phyloP scores from a whole-genome alignment of 805 yeast species.

The Saccharomycopsis synnaedendra region DNA sequence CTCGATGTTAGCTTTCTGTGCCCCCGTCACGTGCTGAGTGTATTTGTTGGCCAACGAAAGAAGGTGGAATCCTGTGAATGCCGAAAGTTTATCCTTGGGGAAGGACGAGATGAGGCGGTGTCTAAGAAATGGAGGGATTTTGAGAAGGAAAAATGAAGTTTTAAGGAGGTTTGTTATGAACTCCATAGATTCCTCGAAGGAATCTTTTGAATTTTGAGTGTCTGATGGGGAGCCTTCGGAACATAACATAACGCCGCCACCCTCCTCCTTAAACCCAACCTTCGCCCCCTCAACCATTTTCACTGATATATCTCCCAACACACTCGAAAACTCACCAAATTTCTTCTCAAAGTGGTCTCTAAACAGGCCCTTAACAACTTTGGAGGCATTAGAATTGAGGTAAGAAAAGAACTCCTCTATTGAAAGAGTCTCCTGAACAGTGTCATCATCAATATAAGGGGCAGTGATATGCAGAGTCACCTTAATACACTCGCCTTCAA shows the following conservation, averaged over 20 bases:
- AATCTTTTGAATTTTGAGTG: too few relatives aligned
- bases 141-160: too few relatives aligned
- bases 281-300: too few relatives aligned
- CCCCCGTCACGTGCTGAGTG: background rate
- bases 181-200: too few relatives aligned
- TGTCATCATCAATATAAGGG: background rate
- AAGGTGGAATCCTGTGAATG: conserved; percentile 1
- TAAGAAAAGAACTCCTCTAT: conserved; percentile 6
- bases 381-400: background rate
- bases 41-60: background rate
- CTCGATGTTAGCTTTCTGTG: background rate
- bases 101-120: background rate
- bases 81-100: background rate
- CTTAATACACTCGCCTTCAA: background rate
- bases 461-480: too few relatives aligned
- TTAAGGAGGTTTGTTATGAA: too few relatives aligned
- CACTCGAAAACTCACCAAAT: background rate
- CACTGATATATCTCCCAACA: background rate
- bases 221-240: too few relatives aligned
- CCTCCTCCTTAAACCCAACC: too few relatives aligned
- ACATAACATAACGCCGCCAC: too few relatives aligned
- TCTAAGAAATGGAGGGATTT: background rate
- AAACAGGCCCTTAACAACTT: background rate
- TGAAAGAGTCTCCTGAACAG: conserved; percentile 1
- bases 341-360: background rate